Conservation (phyloP, 208 protist genomes). For the Hexamita inflata region DNA sequence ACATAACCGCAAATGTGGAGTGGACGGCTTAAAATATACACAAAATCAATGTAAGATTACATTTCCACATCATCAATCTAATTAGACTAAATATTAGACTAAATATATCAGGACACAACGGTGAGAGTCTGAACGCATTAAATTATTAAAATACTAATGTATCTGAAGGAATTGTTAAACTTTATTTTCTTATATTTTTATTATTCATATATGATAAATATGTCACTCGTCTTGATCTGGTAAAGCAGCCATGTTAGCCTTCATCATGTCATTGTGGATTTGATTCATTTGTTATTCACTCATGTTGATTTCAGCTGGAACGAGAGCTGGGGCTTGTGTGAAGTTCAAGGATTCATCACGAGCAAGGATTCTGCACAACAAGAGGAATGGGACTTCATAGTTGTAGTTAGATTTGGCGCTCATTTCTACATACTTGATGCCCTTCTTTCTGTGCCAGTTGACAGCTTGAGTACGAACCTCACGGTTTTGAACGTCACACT, state of each 20-base stretch:
- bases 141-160: no score
- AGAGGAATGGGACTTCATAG: constrained; percentile 99
- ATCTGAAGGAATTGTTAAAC: no score
- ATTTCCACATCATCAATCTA: no score
- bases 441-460: constrained; percentile 97
- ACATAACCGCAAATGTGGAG: no score
- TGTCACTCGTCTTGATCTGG: constrained; percentile 29
- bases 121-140: no score
- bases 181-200: no score
- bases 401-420: constrained; percentile 99
- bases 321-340: constrained; percentile 52
- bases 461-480: constrained; percentile 98
- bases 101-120: no score
- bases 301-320: constrained; percentile 26
- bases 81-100: no score
- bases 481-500: constrained; percentile 97
- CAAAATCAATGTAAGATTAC: no score
- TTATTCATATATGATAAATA: no score
- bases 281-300: neutral
- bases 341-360: constrained; percentile 73
- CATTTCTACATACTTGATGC: constrained; percentile 96
- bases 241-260: constrained; percentile 10
- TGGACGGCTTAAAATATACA: no score
- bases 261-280: constrained; percentile 13
- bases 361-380: constrained; percentile 74